Evolutionary conservation across 495 filamentous ascomycete genomes (phyloP), one percentile per base, ranked within the genome.

Genomic region (Penicillium malachiteum): DNA sequence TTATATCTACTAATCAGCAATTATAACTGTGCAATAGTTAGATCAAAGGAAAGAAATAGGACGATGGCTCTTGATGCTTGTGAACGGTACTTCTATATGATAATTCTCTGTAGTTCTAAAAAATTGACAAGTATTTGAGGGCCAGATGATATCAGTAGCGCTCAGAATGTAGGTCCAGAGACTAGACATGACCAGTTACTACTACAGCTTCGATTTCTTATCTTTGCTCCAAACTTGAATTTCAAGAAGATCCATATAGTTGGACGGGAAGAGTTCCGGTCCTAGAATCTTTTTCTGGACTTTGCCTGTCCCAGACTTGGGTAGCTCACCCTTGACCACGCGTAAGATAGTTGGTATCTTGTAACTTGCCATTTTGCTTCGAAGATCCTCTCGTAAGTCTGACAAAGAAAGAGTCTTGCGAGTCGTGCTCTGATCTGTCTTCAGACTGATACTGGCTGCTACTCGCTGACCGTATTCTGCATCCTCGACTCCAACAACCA

Each of bases 251-350:
- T 61, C 49, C 16, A 43, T 18, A 55, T 74, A 81, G 21, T 69
- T 63, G 2, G 48, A 12, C 0, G 77, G 75, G 50, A 81, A 81
- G 54, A 74, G 75, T 26, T 60, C 39, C 9, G 77, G 76, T 5
- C 77, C 75, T 18, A 81, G 56, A 4, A 75, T 68, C 60, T 77
- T 79, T 69, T 81, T 81, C 59, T 77, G 71, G 9, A 81, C 77
- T 52, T 81, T 81, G 4, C 74, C 77, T 0, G 75, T 78, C 5
- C 62, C 73, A 7, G 71, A 71, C 51, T 79, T 81, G 3, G 76
- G 78, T n/a, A 80, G 50, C 47, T 80, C 78, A 16, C 70, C 71
- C 18, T 75, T 55, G 1, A 77, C 54, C 16, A 79, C 58, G 16
- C 76, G 59, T 42, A 80, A 56, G 11, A 81, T 55, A 30, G 78